These are phyloP conservation scores for Starmerella apicola DNA, from an alignment of 805 yeast genomes.

Conservation along the genomic window DNA sequence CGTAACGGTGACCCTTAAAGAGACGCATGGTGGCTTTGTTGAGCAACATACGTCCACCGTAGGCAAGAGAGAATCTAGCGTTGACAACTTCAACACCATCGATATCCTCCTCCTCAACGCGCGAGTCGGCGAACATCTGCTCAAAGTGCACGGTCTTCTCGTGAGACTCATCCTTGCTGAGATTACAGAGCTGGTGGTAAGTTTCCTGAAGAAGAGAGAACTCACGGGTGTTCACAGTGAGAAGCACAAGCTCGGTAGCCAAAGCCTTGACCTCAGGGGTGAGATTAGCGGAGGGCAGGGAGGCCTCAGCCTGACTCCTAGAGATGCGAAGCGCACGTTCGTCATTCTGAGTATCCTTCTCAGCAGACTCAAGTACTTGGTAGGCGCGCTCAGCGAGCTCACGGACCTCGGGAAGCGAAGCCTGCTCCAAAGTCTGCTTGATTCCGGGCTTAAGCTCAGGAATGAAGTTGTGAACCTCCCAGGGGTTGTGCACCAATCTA, in stretches of 20 bases:
- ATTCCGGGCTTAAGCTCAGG: constrained; percentile 88
- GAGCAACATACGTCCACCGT: constrained; percentile 92
- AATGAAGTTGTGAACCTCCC: constrained; percentile 78
- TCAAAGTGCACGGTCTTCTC: constrained; percentile 26
- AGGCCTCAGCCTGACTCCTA: constrained; percentile 37
- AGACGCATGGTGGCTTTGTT: constrained; percentile 84
- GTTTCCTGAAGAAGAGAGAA: constrained; percentile 25
- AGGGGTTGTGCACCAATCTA: constrained; percentile 82
- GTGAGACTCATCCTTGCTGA: constrained; percentile 28
- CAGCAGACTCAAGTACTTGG: constrained; percentile 69
- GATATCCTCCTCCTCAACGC: constrained; percentile 46
- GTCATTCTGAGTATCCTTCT: constrained; percentile 60
- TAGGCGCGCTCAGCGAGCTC: constrained; percentile 82
- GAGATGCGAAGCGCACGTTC: constrained; percentile 45
- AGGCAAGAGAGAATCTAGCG: constrained; percentile 89
- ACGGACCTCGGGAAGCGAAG: constrained; percentile 93
- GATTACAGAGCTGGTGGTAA: constrained; percentile 39
- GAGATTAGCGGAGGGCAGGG: constrained; percentile 23
- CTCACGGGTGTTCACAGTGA: constrained; percentile 30
- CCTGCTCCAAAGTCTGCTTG: constrained; percentile 73
- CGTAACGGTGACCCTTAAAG: constrained; percentile 90
- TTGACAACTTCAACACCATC: constrained; percentile 89
- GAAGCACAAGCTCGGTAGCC: constrained; percentile 27
- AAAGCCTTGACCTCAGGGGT: constrained; percentile 30
- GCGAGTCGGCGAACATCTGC: constrained; percentile 30